phyloP scores from a whole-genome alignment of 371 early-diverging fungal genomes.

The Mucor circinelloides region DNA sequence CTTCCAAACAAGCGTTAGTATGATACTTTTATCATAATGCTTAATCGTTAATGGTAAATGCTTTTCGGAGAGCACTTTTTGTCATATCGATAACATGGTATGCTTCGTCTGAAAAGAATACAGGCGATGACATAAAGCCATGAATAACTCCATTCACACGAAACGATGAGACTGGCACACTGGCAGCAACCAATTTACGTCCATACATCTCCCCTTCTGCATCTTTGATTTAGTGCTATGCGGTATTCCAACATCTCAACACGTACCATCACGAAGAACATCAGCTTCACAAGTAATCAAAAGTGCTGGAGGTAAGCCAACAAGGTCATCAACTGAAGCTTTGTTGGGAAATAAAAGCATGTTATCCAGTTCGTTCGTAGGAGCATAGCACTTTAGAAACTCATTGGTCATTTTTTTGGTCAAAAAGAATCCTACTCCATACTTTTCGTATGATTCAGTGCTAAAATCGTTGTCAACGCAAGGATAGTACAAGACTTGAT shows the following conservation, averaged over 20 bases:
- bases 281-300: conserved; percentile 22
- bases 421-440: not conserved
- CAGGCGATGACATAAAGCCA: conserved; percentile 16
- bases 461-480: not conserved
- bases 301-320: conserved; percentile 18
- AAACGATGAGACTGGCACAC: conserved; percentile 10
- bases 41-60: not conserved
- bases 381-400: not conserved
- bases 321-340: conserved; percentile 13
- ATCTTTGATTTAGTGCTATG: not conserved
- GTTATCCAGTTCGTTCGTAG: not conserved
- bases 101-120: conserved; percentile 1
- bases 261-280: conserved; percentile 22
- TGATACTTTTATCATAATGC: too few relatives aligned
- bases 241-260: not conserved
- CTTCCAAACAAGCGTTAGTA: too few relatives aligned
- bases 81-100: not conserved
- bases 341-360: not conserved
- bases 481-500: conserved; percentile 14
- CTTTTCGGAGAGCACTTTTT: not conserved
- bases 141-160: conserved; percentile 13
- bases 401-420: not conserved
- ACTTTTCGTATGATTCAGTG: conserved; percentile 4
- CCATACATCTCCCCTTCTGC: conserved; percentile 22
- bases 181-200: conserved; percentile 10